Evolutionary conservation across 2,329 filamentous ascomycete species (phyloP).

Genomic region (Aspergillus chevalieri): DNA sequence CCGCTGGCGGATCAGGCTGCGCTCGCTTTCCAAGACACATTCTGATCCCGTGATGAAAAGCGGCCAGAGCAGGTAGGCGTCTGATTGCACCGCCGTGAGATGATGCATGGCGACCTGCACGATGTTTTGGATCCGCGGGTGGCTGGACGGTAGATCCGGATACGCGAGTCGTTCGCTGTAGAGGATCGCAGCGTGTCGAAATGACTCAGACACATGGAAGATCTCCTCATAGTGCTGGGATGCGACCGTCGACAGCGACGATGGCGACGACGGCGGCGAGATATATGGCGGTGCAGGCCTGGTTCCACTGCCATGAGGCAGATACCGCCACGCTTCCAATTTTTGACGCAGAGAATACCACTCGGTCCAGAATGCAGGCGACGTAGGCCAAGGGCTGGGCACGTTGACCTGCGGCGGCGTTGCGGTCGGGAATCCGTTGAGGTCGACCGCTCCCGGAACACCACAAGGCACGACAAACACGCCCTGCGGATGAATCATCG

Average conservation of each 20-base stretch:
- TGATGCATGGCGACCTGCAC: constrained; percentile 79
- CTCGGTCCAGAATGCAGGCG: constrained; percentile 66
- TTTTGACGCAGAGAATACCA: constrained; percentile 74
- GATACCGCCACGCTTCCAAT: constrained; percentile 76
- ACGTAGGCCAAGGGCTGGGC: constrained; percentile 14
- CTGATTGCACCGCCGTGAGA: constrained; percentile 69
- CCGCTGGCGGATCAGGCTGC: constrained; percentile 69
- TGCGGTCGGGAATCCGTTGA: constrained; percentile 28
- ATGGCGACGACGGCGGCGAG: constrained; percentile 21
- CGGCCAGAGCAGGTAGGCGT: constrained; percentile 91
- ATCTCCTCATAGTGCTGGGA: constrained; percentile 65
- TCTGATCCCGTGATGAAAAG: constrained; percentile 86
- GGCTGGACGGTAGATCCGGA: constrained; percentile 64
- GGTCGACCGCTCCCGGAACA: constrained; percentile 36
- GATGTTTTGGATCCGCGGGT: constrained; percentile 74
- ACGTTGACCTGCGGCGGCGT: constrained; percentile 16
- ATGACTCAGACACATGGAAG: constrained; percentile 78
- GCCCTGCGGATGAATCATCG: constrained; percentile 19
- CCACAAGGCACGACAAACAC: constrained; percentile 10
- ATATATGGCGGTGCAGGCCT: constrained; percentile 18
- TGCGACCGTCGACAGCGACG: constrained; percentile 32
- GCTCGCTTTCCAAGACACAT: constrained; percentile 74
- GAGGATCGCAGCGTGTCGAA: constrained; percentile 80
- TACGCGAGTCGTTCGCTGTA: constrained; percentile 84
- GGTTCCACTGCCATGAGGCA: constrained; percentile 28